Evolutionary conservation across 441 rosid genomes (phyloP).

Genomic region (Mallotus repandus): DNA sequence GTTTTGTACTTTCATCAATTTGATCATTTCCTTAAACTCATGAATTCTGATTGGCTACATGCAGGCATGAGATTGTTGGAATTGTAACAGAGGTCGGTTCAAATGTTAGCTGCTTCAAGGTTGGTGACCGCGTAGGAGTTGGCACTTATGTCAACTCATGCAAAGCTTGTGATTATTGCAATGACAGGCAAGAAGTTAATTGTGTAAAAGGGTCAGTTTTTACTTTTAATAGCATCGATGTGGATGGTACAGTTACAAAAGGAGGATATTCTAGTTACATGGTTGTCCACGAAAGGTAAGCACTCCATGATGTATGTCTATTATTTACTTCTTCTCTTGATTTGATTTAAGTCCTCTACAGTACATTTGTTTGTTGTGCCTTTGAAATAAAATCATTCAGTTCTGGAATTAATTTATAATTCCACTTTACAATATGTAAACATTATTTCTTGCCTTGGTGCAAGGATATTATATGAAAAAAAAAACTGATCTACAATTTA

Average conservation of each 20-base stretch:
- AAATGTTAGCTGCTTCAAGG: constrained; percentile 58
- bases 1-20: not conserved
- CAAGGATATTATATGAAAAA: not conserved
- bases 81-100: constrained; percentile 73
- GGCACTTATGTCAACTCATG: constrained; percentile 88
- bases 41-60: not conserved
- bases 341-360: not conserved
- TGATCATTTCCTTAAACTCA: constrained; percentile 8
- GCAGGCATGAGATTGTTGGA: constrained; percentile 88
- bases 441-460: too few species aligned
- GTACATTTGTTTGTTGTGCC: not conserved
- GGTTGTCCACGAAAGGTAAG: constrained; percentile 72
- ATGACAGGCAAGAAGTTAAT: constrained; percentile 46
- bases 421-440: not conserved
- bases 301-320: not conserved
- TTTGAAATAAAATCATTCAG: not conserved
- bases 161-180: constrained; percentile 68
- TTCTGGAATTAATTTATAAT: not conserved
- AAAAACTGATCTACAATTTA: not conserved
- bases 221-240: constrained; percentile 70
- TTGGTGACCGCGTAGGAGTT: constrained; percentile 83
- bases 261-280: constrained; percentile 85
- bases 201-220: constrained; percentile 54
- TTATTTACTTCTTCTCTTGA: not conserved
- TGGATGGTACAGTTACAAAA: constrained; percentile 73